Base-by-base conservation (phyloP, 306 rosid species). In the Dryas drummondii region DNA sequence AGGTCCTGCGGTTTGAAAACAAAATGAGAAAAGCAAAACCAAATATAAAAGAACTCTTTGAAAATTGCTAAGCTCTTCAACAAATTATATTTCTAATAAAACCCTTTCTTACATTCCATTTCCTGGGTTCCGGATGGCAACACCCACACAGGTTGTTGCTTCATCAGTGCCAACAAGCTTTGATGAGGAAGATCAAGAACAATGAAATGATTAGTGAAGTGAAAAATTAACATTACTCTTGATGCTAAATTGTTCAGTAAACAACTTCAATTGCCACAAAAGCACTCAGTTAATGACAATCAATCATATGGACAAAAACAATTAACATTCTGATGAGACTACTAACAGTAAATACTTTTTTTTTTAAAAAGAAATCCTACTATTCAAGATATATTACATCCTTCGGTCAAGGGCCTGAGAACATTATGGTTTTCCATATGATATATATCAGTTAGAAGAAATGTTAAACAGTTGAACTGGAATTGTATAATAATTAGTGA, bases 151-250 rank as follows among this genome's bases (percentile, higher is more conserved):
- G 5, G 97, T 94, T 37, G 98, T 94, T 76, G 97, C 98, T 88
- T 94, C 98, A 82, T 94, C 97, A 37, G 97, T 91, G 86, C 98
- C 98, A 81, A 86, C 86, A 86, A 75, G 90, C 97, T 94, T 71
- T 14, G 66, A 74, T 7, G 15, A 16, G 27, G 37, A 48, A 60
- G 17, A 58, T 13, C 1, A 67, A 76, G 76, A 66, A 37, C 63
- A 68, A 54, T 40, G 15, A 47, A 71, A 11, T 16, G 7, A 74
- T 77, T 15, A 75, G 59, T 58, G 16, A 42, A 56, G 5, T 7
- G 53, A 71, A 40, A 49, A 61, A 55, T 46, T 27, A 44, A 46
- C 4, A 26, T 27, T 6, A 70, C 17, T 17, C 15, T 70, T 9
- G 61, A 7, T 14, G 13, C 17, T 69, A 55, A 5, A 32, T 32